These are phyloP conservation scores for Camellia japonica DNA, from an alignment of 148 eudicot genomes.

Conservation along the genomic window DNA sequence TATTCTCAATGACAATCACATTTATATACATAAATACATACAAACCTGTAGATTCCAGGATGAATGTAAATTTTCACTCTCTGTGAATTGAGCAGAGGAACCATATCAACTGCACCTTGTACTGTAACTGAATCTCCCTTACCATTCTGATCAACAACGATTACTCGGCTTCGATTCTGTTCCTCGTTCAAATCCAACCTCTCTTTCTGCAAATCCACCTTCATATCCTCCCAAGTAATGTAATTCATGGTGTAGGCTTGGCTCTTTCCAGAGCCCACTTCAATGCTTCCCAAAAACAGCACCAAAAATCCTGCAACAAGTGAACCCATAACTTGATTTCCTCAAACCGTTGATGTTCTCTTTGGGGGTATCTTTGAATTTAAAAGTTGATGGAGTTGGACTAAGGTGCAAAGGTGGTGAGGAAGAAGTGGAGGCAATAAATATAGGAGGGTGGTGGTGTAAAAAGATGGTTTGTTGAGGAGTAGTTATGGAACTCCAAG, in stretches of 20 bases:
- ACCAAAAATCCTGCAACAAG: no score
- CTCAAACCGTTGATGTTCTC: not conserved
- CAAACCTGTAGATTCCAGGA: slow-evolving; percentile 50
- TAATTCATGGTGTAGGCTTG: no score
- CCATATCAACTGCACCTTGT: slow-evolving; percentile 86
- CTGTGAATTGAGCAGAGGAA: slow-evolving; percentile 3
- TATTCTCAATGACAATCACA: no score
- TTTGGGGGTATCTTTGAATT: not conserved
- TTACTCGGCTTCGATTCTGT: slow-evolving; percentile 23
- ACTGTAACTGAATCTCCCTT: slow-evolving; percentile 68
- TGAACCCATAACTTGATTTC: no score
- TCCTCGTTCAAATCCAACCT: not conserved
- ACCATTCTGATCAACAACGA: slow-evolving; percentile 72
- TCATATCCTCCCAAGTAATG: no score
- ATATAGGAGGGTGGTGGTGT: slow-evolving; percentile 16
- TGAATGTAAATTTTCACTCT: no score
- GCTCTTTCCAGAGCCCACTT: no score
- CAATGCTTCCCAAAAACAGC: no score
- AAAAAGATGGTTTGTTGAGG: no score
- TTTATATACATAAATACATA: not conserved
- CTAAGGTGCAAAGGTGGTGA: not conserved
- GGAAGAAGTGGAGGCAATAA: slow-evolving; percentile 21
- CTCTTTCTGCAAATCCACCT: not conserved
- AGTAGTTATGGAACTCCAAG: no score
- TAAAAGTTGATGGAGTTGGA: not conserved